A percentile compares a stretch with the other conserved stretches of the same genome.
phyloP scores from a whole-genome alignment of 169 alveolate genomes.

The Miamiensis avidus region DNA sequence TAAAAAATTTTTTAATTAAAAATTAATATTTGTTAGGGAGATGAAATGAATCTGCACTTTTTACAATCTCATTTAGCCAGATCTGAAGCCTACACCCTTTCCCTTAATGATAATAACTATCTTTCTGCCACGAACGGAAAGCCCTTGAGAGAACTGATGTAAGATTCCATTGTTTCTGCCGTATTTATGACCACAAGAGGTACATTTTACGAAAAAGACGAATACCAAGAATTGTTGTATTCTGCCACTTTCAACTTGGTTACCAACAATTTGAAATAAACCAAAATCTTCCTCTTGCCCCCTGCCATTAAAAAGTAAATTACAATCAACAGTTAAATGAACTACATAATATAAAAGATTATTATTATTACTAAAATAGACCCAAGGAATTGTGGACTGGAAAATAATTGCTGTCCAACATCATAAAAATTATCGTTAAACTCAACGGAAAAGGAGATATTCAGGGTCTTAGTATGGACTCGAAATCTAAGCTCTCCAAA shows the following conservation, averaged over 20 bases:
- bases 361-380: background rate
- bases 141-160: slow-evolving; percentile 97
- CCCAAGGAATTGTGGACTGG: slow-evolving; percentile 97
- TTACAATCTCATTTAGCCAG: slow-evolving; percentile 94
- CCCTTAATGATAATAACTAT: slow-evolving; percentile 95
- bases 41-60: slow-evolving; percentile 98
- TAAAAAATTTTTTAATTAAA: too few relatives aligned
- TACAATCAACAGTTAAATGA: background rate
- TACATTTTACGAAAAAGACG: slow-evolving; percentile 90
- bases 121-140: slow-evolving; percentile 97
- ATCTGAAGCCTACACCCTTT: slow-evolving; percentile 95
- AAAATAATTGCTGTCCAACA: slow-evolving; percentile 86
- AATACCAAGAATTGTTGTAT: slow-evolving; percentile 87
- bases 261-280: slow-evolving; percentile 42
- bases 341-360: background rate
- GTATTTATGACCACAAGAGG: slow-evolving; percentile 94
- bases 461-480: slow-evolving; percentile 36
- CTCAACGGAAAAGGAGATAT: slow-evolving; percentile 45
- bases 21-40: slow-evolving; percentile 81
- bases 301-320: slow-evolving; percentile 90
- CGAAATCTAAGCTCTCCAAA: slow-evolving; percentile 25
- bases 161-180: slow-evolving; percentile 96
- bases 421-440: slow-evolving; percentile 63
- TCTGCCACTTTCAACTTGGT: slow-evolving; percentile 60
- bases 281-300: slow-evolving; percentile 63